A percentile compares a stretch with the other conserved stretches of the same genome.
Evolutionary conservation across 2,329 filamentous ascomycete species (phyloP).

Genomic region (Aspergillus sclerotialis): DNA sequence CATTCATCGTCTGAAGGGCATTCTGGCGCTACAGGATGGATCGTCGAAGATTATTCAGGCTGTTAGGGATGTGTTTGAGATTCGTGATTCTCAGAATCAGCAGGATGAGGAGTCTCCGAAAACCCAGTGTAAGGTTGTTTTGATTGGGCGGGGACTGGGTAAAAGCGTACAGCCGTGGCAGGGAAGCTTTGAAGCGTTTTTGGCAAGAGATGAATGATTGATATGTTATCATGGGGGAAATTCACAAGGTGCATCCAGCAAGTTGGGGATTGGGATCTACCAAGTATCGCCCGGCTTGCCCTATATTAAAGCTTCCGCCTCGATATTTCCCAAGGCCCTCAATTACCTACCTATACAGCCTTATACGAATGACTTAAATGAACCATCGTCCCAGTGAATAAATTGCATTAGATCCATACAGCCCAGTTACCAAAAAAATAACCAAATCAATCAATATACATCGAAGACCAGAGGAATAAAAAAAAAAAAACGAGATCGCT

Average conservation of each 20-base stretch:
- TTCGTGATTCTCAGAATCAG: conserved; percentile 54
- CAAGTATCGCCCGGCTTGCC: too few species aligned
- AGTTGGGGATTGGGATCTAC: too few species aligned
- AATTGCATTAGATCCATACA: conserved; percentile 24
- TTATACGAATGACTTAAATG: neutral
- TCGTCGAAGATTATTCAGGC: conserved; percentile 75
- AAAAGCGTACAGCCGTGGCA: conserved; percentile 24
- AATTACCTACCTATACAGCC: too few species aligned
- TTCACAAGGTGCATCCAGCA: too few species aligned
- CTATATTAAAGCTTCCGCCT: too few species aligned
- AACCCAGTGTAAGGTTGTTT: conserved; percentile 37
- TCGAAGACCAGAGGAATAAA: conserved; percentile 11
- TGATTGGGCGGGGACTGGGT: conserved; percentile 41
- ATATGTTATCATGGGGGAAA: too few species aligned
- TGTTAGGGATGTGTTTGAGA: conserved; percentile 88
- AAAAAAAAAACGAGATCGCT: conserved; percentile 7
- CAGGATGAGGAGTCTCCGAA: conserved; percentile 8
- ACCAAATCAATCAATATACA: conserved; percentile 21
- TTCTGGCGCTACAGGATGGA: conserved; percentile 60
- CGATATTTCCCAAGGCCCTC: too few species aligned
- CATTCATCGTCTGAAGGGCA: conserved; percentile 81
- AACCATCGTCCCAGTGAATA: conserved; percentile 3
- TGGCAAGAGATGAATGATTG: conserved; percentile 10
- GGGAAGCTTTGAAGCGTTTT: conserved; percentile 26
- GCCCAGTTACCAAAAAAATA: conserved; percentile 15